phyloP scores from a whole-genome alignment of 2,329 filamentous ascomycete species.

The Diplodia scrobiculata region DNA sequence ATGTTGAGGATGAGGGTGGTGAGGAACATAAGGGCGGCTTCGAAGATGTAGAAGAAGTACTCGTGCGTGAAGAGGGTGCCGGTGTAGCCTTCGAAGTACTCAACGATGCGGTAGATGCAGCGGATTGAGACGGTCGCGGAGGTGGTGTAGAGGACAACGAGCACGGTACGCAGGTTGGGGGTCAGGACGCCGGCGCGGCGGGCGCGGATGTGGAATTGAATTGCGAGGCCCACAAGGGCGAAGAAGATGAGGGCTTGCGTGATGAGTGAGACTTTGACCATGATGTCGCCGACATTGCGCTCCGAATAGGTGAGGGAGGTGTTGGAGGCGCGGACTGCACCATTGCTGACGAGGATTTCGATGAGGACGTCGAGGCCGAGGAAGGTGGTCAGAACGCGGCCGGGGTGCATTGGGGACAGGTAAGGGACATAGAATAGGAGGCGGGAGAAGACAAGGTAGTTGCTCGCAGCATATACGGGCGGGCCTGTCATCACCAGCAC shows the following conservation, averaged over 20 bases:
- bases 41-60: constrained; percentile 59
- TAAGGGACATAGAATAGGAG: constrained; percentile 65
- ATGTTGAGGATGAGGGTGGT: constrained; percentile 57
- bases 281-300: constrained; percentile 48
- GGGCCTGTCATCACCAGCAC: constrained; percentile 52
- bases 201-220: constrained; percentile 52
- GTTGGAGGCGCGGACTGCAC: constrained; percentile 52
- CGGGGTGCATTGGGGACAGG: constrained; percentile 60
- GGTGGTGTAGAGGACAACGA: constrained; percentile 54
- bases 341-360: constrained; percentile 56
- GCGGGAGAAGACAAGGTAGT: constrained; percentile 64
- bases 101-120: constrained; percentile 57
- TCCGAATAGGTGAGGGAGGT: constrained; percentile 41
- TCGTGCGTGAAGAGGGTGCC: constrained; percentile 50
- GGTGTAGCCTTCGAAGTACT: constrained; percentile 50
- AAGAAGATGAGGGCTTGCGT: constrained; percentile 56
- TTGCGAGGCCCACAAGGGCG: constrained; percentile 53
- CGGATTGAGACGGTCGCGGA: constrained; percentile 52
- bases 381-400: constrained; percentile 62
- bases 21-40: constrained; percentile 55
- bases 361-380: constrained; percentile 56
- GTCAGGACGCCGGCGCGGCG: constrained; percentile 46
- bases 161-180: constrained; percentile 48
- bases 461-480: constrained; percentile 59
- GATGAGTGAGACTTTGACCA: constrained; percentile 55